A percentile compares a stretch with the other conserved stretches of the same genome.
These are phyloP conservation scores for Rhodomyrtus tomentosa DNA, from an alignment of 345 rosid species.

Conservation along the genomic window DNA sequence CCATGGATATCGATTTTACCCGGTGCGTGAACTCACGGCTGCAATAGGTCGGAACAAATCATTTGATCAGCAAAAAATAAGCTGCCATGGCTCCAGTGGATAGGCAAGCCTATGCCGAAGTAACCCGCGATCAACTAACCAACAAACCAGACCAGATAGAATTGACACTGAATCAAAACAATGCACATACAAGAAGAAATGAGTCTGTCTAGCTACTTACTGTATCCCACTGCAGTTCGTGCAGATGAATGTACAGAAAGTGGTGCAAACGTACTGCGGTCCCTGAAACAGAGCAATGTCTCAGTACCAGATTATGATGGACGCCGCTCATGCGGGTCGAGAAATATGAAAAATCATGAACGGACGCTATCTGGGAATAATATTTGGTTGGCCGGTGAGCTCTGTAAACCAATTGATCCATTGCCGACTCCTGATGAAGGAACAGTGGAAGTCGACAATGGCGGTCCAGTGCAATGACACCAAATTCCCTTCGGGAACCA, in stretches of 20 bases:
- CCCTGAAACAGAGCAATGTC: conserved; percentile 35
- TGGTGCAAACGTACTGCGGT: conserved; percentile 92
- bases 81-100: not conserved
- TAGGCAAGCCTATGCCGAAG: not conserved
- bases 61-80: not conserved
- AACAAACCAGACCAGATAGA: fast-evolving
- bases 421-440: not conserved
- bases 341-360: not conserved
- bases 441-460: not conserved
- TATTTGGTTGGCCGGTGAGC: not conserved
- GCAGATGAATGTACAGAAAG: conserved; percentile 83
- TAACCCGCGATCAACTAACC: fast-evolving
- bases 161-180: not conserved
- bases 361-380: not conserved
- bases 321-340: fast-evolving
- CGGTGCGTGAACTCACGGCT: conserved; percentile 93
- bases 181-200: not conserved
- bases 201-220: conserved; percentile 25
- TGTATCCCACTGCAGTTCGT: conserved; percentile 79
- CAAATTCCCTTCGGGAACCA: not conserved
- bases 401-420: not conserved
- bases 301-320: not conserved
- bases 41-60: not conserved
- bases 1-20: conserved; percentile 87
- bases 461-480: not conserved